Percentiles rank a stretch among this genome's conserved stretches.
phyloP scores from a whole-genome alignment of 441 rosid genomes.

The Jatropha multifida region DNA sequence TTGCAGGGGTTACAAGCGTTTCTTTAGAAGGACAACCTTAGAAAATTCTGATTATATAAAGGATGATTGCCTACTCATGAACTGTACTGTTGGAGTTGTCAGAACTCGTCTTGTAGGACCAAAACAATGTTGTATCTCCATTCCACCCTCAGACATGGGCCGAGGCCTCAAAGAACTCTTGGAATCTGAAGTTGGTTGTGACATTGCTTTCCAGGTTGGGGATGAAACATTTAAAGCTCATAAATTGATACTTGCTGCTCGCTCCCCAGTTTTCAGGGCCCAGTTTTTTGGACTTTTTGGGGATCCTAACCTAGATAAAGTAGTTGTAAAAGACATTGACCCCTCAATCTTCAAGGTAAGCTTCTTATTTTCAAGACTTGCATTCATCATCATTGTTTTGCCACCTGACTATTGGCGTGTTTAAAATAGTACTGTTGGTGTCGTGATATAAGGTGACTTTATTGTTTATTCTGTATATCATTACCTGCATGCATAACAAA shows the following conservation, averaged over 20 bases:
- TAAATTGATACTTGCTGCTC: constrained; percentile 71
- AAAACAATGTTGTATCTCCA: constrained; percentile 52
- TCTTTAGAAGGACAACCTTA: constrained; percentile 54
- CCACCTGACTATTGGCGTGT: too few relatives aligned
- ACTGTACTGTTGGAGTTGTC: constrained; percentile 87
- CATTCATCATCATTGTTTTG: background rate
- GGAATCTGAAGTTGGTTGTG: constrained; percentile 74
- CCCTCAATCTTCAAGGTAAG: constrained; percentile 84
- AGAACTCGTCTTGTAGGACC: constrained; percentile 73
- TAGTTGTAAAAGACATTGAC: constrained; percentile 64
- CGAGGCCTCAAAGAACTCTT: constrained; percentile 63
- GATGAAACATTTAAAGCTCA: constrained; percentile 73
- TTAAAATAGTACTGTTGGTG: background rate
- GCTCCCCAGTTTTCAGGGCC: constrained; percentile 80
- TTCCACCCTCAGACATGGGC: constrained; percentile 77
- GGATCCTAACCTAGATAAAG: constrained; percentile 52
- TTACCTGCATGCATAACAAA: background rate
- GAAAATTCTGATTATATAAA: constrained; percentile 73
- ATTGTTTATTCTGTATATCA: background rate
- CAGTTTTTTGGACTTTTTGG: constrained; percentile 83
- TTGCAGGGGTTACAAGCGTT: constrained; percentile 89
- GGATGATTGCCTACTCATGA: constrained; percentile 69
- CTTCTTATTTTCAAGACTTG: constrained; percentile 13
- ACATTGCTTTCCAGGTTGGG: constrained; percentile 66
- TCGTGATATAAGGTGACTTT: background rate